Evolutionary conservation across 1,284 basidiomycete species (phyloP), one percentile per base, ranked within the genome.

Genomic region (Moniliella sp.): DNA sequence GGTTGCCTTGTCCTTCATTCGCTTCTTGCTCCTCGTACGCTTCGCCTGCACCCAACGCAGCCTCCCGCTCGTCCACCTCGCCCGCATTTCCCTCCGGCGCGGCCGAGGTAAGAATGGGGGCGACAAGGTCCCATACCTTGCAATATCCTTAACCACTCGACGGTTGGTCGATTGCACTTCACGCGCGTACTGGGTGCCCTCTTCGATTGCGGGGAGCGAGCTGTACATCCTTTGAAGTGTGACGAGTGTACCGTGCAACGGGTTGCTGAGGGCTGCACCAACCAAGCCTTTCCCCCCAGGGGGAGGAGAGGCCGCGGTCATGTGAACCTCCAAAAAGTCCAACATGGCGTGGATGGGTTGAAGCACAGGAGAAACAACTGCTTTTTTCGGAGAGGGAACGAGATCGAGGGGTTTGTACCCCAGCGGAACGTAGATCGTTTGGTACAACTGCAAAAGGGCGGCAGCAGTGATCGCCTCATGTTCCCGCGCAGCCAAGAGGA

Each of bases 171-270:
- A 9, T 18, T 15, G 12, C 58, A 42, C 27, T 2, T 52, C 49
- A 18, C 43, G 33, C 4, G 39, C 41, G 30, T 50, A 53, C 1
- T 49, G 32, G 3, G 39, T 32, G 0, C 47, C 40, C 2, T 28
- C 14, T 14, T 31, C 26, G 33, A 27, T 37, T 7, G n/a, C 8
- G 7, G 7, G 7, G 40, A 45, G 26, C 27, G 36, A 33, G 16
- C 40, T 23, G 30, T 56, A 55, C 10, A 61, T 45, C 16, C 51
- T 45, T 15, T 60, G 50, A 7, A 62, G 42, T 3, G 57, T 49
- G 18, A 59, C 43, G 4, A 62, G 33, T 1, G 50, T 53, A 12
- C 61, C 61, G 34, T 62, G 61, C 27, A 62, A 35, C 2, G 59
- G 53, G 11, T 48, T 37, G 0, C 33, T 37, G 5, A 36, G 43